Base-by-base conservation (phyloP, 768 basidiomycete genomes). In the Sarcomyxa edulis region DNA sequence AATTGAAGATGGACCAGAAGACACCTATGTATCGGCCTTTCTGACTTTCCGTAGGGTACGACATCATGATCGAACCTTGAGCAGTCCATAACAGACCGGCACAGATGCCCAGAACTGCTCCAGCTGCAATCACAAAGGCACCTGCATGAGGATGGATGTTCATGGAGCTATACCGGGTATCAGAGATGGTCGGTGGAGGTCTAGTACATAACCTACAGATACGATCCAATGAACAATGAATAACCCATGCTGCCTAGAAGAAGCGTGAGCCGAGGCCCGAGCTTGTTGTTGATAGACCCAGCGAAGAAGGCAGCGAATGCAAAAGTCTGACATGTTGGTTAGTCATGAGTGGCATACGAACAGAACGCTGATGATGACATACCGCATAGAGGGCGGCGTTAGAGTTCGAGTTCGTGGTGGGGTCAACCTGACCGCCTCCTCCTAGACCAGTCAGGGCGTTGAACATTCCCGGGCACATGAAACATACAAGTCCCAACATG, bases 1-100 rank as follows among this genome's bases (percentile, higher is more conserved):
- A 44, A 49, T 90, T 88, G 64, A 91, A 90, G 44, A 90, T 83
- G 31, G 71, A 62, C 87, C 87, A 90, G 62, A 89, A 90, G 33
- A 86, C 76, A 30, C 73, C 79, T 38, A 90, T 86, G 59, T 71
- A 88, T 24, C 61, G 63, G 10, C 86, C 87, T 56, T 90, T 90
- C 55, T 89, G 75, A 35, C 58, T 53, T 54, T 90, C 87, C 0
- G 83, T 86, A 0, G 86, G 83, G 56, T 90, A 91, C 4, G 84
- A 76, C 56, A 92, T 60, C 78, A 89, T 89, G 42, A 91, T 62
- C 14, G 77, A 80, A 15, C 86, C 88, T 51, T 90, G 87, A 1
- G 87, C 84, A 1, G 85, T 81, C 87, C 88, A 90, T 6, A 90
- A 62, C 31, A 91, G 53, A 32, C 68, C 71, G 1, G 71, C 86